A percentile compares a stretch with the other conserved stretches of the same genome.
These are phyloP conservation scores for Mercurialis annua DNA, from an alignment of 345 rosid genomes.

Conservation along the genomic window DNA sequence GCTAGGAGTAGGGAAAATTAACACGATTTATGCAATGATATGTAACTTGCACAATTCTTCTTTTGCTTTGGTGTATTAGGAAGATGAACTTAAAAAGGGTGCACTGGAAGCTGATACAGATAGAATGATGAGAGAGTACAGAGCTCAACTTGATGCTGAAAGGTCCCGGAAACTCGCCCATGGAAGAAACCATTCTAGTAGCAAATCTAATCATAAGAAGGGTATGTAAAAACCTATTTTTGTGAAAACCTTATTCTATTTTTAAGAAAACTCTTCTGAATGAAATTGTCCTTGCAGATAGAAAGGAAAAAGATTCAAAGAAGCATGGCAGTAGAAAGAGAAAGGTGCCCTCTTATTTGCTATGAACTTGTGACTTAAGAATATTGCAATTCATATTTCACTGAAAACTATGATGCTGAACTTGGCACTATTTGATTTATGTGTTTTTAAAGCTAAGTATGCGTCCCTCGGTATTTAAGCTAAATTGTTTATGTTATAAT, in stretches of 20 bases:
- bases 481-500: not conserved
- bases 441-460: not conserved
- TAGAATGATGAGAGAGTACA: constrained; percentile 94
- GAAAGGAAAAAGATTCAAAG: constrained; percentile 75
- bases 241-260: constrained; percentile 13
- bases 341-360: constrained; percentile 49
- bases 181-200: constrained; percentile 75
- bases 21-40: not conserved
- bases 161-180: constrained; percentile 86
- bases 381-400: not conserved
- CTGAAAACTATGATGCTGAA: not conserved
- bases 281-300: constrained; percentile 49
- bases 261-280: constrained; percentile 15
- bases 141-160: constrained; percentile 98
- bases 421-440: not conserved
- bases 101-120: constrained; percentile 88
- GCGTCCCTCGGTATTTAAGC: not conserved
- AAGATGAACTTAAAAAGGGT: constrained; percentile 81
- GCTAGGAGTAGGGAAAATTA: not conserved
- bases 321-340: constrained; percentile 76
- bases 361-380: not conserved
- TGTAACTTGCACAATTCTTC: not conserved
- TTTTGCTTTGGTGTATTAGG: constrained; percentile 43
- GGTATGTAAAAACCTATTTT: constrained; percentile 37
- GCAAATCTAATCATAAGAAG: constrained; percentile 50